Evolutionary conservation across 306 rosid genomes (phyloP).

Genomic region (Argentina anserina): DNA sequence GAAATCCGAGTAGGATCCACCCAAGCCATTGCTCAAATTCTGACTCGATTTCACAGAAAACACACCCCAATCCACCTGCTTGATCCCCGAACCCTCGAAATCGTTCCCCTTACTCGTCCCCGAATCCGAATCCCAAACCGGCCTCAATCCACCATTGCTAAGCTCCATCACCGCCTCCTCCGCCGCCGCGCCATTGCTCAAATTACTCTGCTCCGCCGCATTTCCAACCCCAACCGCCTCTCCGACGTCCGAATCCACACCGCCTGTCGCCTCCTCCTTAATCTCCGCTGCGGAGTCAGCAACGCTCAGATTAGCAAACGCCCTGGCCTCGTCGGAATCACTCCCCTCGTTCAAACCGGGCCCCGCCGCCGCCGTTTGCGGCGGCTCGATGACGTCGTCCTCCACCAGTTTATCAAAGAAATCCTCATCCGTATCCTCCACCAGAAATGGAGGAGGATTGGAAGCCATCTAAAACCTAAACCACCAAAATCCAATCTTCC

Average conservation of each 20-base stretch:
- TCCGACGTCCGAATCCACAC: conserved; percentile 26
- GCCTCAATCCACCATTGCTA: conserved; percentile 12
- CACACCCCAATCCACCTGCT: conserved; percentile 76
- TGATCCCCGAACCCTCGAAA: conserved; percentile 40
- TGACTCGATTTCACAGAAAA: conserved; percentile 54
- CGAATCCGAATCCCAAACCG: conserved; percentile 6
- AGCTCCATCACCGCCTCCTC: conserved; percentile 17
- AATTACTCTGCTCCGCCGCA: conserved; percentile 7
- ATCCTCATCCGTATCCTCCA: conserved; percentile 95
- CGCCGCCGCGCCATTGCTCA: neutral
- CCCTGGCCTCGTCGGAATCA: conserved; percentile 59
- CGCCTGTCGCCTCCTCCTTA: conserved; percentile 17
- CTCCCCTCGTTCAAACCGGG: conserved; percentile 29
- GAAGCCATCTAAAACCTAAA: conserved; percentile 61
- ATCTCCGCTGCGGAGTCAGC: conserved; percentile 39
- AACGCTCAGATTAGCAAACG: conserved; percentile 49
- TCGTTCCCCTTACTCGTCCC: conserved; percentile 27
- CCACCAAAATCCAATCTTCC: conserved; percentile 24
- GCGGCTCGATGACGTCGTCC: conserved; percentile 50
- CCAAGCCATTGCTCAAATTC: conserved; percentile 47
- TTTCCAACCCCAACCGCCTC: conserved; percentile 31
- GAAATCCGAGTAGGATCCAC: conserved; percentile 75
- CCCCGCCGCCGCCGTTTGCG: conserved; percentile 7
- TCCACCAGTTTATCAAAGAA: conserved; percentile 86
- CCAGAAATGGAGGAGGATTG: conserved; percentile 65